Base-by-base conservation (phyloP, 2,329 filamentous ascomycete species). In the Ophiocordyceps camponoti-floridani region DNA sequence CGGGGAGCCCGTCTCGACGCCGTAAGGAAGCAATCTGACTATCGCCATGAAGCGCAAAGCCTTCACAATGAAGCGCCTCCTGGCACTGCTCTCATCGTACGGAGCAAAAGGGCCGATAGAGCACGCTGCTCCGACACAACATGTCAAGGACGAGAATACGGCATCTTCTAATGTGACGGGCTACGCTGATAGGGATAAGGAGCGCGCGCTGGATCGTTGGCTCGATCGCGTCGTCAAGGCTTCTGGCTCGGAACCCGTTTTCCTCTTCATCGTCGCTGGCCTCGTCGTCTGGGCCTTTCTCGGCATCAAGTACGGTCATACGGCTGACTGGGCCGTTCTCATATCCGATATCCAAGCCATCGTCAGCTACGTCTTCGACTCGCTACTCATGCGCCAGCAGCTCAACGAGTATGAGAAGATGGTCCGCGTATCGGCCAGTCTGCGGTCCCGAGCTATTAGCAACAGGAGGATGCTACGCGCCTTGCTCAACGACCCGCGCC, bases 351-450 rank as follows among this genome's bases (percentile, higher is more conserved):
- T 55, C 11, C 57, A 56, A 43, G 59, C 61, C 13, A 61, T 64
- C 44, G 53, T 61, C 44, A 56, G 59, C 43, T 63, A 63, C 46
- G 50, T 61, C 37, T 62, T 58, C 10, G 60, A 60, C 26, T 61
- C 59, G 8, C 54, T 64, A 14, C 60, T 63, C 37, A 58, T 63
- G 51, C 55, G 62, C 1, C 61, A 64, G 51, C 60, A 62, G 47
- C 54, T 56, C 31, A 63, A 59, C 47, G 52, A 53, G 11, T 56
- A 56, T n/a, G 52, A 54, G 6, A 45, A 49, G 10, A 50, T 58
- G 7, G 51, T 54, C 3, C 54, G 53, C 0, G 54, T 61, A 26
- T 57, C 59, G 1, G 52, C 51, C 14, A 50, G 52, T 42, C 50
- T 63, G 41, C 49, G 55, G 14, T 64, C 61, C 12, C 58, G 60